Percentiles rank a stretch among this genome's conserved stretches.
Evolutionary conservation across 768 basidiomycete species (phyloP).

Genomic region (Naematelia encephala): DNA sequence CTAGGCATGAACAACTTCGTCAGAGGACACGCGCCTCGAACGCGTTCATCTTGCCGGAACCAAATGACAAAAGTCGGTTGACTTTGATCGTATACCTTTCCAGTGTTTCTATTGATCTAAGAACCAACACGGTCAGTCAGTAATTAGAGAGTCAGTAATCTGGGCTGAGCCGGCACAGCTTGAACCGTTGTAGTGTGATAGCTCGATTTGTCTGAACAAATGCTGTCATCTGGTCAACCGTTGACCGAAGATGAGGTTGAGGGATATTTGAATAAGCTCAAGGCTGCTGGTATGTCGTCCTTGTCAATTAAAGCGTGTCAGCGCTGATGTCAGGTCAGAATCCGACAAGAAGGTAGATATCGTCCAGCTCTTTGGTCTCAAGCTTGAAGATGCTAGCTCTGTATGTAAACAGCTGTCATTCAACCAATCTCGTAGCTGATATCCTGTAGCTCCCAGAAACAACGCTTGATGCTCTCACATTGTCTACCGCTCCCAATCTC

Average conservation of each 20-base stretch:
- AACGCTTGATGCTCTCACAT: slow-evolving; percentile 38
- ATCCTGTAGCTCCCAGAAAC: slow-evolving; percentile 31
- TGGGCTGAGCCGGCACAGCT: too few species aligned
- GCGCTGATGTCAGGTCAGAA: slow-evolving; percentile 18
- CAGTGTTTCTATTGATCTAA: too few species aligned
- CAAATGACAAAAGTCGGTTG: neutral
- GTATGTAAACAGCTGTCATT: slow-evolving; percentile 17
- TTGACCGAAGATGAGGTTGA: slow-evolving; percentile 35
- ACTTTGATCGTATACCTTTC: too few species aligned
- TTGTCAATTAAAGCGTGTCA: slow-evolving; percentile 1
- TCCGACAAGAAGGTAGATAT: slow-evolving; percentile 46
- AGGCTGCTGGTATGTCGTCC: slow-evolving; percentile 27
- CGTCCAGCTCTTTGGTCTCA: slow-evolving; percentile 43
- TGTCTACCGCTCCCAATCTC: slow-evolving; percentile 30
- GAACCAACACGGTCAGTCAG: too few species aligned
- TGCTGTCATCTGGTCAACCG: neutral
- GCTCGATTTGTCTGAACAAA: too few species aligned
- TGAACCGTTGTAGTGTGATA: too few species aligned
- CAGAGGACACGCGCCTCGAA: too few species aligned
- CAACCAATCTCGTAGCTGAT: neutral
- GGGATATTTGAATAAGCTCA: slow-evolving; percentile 35
- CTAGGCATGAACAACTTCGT: too few species aligned
- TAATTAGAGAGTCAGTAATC: too few species aligned
- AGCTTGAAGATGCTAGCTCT: slow-evolving; percentile 34
- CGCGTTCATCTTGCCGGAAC: neutral